These are phyloP conservation scores for Calocera cornea DNA, from an alignment of 768 basidiomycete species.

Conservation along the genomic window DNA sequence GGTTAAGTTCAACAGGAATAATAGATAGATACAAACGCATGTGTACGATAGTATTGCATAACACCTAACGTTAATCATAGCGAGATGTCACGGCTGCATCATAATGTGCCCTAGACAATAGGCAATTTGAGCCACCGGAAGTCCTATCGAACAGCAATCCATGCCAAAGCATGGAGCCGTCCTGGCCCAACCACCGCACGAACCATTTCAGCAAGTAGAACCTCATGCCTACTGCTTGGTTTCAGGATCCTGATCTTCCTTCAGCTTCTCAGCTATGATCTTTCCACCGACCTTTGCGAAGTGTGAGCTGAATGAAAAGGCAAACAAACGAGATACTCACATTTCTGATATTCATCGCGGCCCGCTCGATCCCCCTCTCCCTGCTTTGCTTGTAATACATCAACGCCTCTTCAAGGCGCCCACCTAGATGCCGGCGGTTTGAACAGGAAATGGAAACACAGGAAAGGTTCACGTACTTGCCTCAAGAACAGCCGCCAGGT, in stretches of 20 bases:
- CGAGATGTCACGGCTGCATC: neutral
- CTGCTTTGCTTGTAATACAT: constrained; percentile 69
- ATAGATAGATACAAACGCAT: neutral
- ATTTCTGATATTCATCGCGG: constrained; percentile 64
- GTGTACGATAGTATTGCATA: neutral
- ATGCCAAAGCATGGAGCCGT: too few relatives aligned
- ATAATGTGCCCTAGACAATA: too few relatives aligned
- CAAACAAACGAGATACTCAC: constrained; percentile 29
- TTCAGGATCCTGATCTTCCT: constrained; percentile 20
- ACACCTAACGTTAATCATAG: neutral
- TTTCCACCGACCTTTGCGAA: constrained; percentile 70
- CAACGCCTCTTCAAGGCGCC: constrained; percentile 65
- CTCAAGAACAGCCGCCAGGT: constrained; percentile 81
- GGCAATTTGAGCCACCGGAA: too few relatives aligned
- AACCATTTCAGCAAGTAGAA: too few relatives aligned
- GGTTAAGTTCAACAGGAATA: neutral
- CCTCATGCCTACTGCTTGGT: neutral
- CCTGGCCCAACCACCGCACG: too few relatives aligned
- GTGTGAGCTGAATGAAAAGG: constrained; percentile 5
- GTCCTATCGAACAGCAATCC: too few relatives aligned
- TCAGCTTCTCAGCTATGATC: constrained; percentile 51
- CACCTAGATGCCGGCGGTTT: constrained; percentile 35
- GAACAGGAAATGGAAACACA: constrained; percentile 3
- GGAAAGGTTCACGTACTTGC: constrained; percentile 44
- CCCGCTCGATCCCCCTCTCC: constrained; percentile 65